Evolutionary conservation across 352 stramenopile genomes (phyloP).

Genomic region (Phytophthora megakarya): DNA sequence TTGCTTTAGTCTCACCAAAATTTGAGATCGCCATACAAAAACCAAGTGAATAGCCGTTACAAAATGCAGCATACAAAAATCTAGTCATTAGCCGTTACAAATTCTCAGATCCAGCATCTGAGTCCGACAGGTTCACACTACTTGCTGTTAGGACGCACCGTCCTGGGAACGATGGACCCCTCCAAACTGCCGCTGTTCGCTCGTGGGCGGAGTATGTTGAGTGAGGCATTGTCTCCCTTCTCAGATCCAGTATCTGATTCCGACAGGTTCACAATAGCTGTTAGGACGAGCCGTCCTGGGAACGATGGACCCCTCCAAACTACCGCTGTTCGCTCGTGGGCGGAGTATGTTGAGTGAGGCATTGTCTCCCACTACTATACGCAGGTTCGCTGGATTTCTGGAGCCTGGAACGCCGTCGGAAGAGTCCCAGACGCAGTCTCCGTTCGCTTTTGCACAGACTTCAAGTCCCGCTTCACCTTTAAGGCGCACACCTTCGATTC

Average conservation of each 20-base stretch:
- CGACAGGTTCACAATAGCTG: too few relatives aligned
- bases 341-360: slow-evolving; percentile 60
- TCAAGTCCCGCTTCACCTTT: slow-evolving; percentile 11
- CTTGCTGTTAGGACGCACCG: neutral
- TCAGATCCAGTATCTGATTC: too few relatives aligned
- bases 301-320: slow-evolving; percentile 28
- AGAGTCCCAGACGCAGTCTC: slow-evolving; percentile 3
- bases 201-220: slow-evolving; percentile 49
- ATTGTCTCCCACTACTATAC: slow-evolving; percentile 55
- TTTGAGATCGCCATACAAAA: slow-evolving; percentile 13
- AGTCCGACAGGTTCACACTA: neutral
- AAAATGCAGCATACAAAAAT: slow-evolving; percentile 17
- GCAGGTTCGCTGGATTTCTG: slow-evolving; percentile 58
- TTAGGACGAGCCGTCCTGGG: neutral
- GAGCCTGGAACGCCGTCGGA: slow-evolving; percentile 19
- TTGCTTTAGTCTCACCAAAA: slow-evolving; percentile 15
- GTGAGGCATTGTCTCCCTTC: slow-evolving; percentile 62
- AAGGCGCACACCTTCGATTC: slow-evolving; percentile 21
- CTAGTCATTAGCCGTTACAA: slow-evolving; percentile 29
- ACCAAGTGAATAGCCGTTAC: slow-evolving; percentile 25
- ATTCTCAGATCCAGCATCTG: slow-evolving; percentile 11
- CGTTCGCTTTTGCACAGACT: slow-evolving; percentile 22
- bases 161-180: slow-evolving; percentile 13
- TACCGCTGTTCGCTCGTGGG: slow-evolving; percentile 39
- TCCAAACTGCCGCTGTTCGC: slow-evolving; percentile 37